Conservation (phyloP, 352 stramenopile species). For the Globisporangium iwayamae region DNA sequence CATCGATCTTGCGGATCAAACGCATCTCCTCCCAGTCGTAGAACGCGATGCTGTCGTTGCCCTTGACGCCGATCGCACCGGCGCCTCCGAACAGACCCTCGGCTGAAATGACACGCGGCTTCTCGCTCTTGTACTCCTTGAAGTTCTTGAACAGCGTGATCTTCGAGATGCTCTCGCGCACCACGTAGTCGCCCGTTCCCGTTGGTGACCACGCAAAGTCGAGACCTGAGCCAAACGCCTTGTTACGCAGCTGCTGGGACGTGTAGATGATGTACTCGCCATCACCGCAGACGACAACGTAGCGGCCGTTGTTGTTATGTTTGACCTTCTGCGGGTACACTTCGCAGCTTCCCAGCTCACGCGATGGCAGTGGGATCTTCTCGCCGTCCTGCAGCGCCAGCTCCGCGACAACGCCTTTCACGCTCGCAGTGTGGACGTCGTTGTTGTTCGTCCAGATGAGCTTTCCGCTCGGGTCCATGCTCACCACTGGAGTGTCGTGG, state of each 20-base stretch:
- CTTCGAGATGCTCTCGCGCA: slow-evolving; percentile 94
- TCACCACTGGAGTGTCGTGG: slow-evolving; percentile 96
- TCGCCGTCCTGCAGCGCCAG: slow-evolving; percentile 87
- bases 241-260: slow-evolving; percentile 92
- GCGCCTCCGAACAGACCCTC: slow-evolving; percentile 95
- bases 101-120: slow-evolving; percentile 91
- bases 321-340: slow-evolving; percentile 97
- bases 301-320: slow-evolving; percentile 99
- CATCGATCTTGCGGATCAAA: slow-evolving; percentile 98
- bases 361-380: slow-evolving; percentile 70
- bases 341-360: slow-evolving; percentile 96
- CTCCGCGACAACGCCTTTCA: slow-evolving; percentile 87
- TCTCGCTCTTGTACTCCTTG: slow-evolving; percentile 94
- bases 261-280: slow-evolving; percentile 99
- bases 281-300: slow-evolving; percentile 98
- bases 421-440: slow-evolving; percentile 94
- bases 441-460: slow-evolving; percentile 99
- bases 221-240: slow-evolving; percentile 96
- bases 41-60: slow-evolving; percentile 96
- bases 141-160: slow-evolving; percentile 99
- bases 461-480: slow-evolving; percentile 97
- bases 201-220: slow-evolving; percentile 98
- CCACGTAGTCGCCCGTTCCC: slow-evolving; percentile 98
- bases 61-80: slow-evolving; percentile 94
- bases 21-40: slow-evolving; percentile 99